Evolutionary conservation across 1,284 basidiomycete species (phyloP).

Genomic region (Sanghuangporus sanghuang): DNA sequence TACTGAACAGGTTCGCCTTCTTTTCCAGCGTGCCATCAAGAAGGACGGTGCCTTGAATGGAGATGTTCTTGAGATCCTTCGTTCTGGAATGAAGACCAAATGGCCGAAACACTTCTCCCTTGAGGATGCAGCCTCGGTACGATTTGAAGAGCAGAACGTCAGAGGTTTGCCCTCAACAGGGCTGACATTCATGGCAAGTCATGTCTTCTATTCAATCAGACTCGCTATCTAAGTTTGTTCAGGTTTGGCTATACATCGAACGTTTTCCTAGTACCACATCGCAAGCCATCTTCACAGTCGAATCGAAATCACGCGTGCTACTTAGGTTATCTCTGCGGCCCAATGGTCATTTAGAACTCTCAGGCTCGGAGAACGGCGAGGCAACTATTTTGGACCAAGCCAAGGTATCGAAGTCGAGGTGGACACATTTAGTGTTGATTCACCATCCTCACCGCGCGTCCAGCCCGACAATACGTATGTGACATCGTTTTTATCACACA

Average conservation of each 20-base stretch:
- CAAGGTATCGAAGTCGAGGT: constrained; percentile 46
- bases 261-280: constrained; percentile 39
- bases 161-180: constrained; percentile 53
- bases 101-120: constrained; percentile 75
- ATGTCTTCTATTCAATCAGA: neutral
- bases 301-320: constrained; percentile 27
- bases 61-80: constrained; percentile 64
- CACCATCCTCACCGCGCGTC: constrained; percentile 53
- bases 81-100: constrained; percentile 59
- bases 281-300: constrained; percentile 43
- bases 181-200: constrained; percentile 61
- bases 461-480: constrained; percentile 59
- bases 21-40: constrained; percentile 53
- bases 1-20: constrained; percentile 48
- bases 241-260: constrained; percentile 71
- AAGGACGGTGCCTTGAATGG: constrained; percentile 36
- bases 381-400: constrained; percentile 39
- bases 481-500: neutral
- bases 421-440: constrained; percentile 65
- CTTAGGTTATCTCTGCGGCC: constrained; percentile 45
- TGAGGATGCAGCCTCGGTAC: constrained; percentile 46
- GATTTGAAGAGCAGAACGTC: constrained; percentile 36
- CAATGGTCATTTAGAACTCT: constrained; percentile 52
- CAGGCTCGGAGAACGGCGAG: constrained; percentile 37
- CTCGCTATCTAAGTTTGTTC: constrained; percentile 10